phyloP scores from a whole-genome alignment of 208 protist species.

The Acanthamoeba healyi region DNA sequence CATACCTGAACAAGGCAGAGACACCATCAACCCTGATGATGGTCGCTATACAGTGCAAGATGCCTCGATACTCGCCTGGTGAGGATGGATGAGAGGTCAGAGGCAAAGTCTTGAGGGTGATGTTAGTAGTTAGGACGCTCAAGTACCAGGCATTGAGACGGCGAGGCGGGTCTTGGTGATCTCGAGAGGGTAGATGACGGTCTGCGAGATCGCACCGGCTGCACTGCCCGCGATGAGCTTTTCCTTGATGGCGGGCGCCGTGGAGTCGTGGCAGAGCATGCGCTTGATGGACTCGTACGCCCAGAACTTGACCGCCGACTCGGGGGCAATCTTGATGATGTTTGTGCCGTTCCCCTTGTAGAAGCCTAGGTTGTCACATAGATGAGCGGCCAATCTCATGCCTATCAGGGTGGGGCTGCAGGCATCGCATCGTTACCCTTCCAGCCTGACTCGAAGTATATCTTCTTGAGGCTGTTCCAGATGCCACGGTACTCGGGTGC shows the following conservation, averaged over 20 bases:
- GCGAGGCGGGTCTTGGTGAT: constrained; percentile 76
- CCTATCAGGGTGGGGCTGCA: not conserved
- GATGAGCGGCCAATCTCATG: not conserved
- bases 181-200: constrained; percentile 73
- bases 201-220: constrained; percentile 71
- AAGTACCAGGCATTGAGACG: constrained; percentile 37
- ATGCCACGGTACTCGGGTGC: constrained; percentile 28
- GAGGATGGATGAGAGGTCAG: not conserved
- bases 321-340: constrained; percentile 75
- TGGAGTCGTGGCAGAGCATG: constrained; percentile 60
- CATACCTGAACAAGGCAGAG: not conserved
- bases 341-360: constrained; percentile 74
- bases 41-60: constrained; percentile 7
- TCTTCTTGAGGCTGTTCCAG: constrained; percentile 64
- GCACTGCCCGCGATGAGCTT: constrained; percentile 68
- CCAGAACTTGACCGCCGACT: constrained; percentile 76
- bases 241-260: constrained; percentile 38
- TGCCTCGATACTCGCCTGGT: constrained; percentile 56
- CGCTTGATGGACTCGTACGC: constrained; percentile 71
- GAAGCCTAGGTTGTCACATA: constrained; percentile 4
- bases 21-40: constrained; percentile 54
- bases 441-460: constrained; percentile 58
- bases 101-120: too few relatives aligned
- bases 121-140: too few relatives aligned
- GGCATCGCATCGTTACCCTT: not conserved